Percentiles rank a stretch among this genome's conserved stretches.
These are phyloP conservation scores for Fonsecaea pedrosoi DNA, from an alignment of 2,329 filamentous ascomycete genomes.

Conservation along the genomic window DNA sequence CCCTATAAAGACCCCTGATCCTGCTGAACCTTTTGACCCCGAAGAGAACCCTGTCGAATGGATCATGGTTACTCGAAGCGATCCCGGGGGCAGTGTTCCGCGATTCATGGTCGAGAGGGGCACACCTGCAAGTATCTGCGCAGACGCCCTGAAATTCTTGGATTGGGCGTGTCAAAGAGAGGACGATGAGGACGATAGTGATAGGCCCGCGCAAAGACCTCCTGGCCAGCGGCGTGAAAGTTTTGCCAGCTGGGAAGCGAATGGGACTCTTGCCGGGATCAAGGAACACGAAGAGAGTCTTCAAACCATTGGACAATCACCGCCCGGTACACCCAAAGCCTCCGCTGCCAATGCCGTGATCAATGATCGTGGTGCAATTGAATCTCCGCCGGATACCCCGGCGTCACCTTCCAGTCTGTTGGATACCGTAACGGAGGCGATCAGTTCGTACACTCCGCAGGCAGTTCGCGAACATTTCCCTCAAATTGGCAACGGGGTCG, in stretches of 20 bases:
- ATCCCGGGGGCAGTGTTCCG: slow-evolving; percentile 86
- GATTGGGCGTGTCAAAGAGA: slow-evolving; percentile 72
- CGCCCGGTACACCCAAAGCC: slow-evolving; percentile 24
- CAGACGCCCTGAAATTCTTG: slow-evolving; percentile 80
- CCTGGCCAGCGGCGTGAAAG: slow-evolving; percentile 31
- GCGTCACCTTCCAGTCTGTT: slow-evolving; percentile 25
- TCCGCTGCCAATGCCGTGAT: slow-evolving; percentile 9
- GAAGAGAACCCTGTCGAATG: slow-evolving; percentile 77
- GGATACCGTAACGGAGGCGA: slow-evolving; percentile 45
- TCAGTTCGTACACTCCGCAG: slow-evolving; percentile 61
- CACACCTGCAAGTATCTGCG: slow-evolving; percentile 79
- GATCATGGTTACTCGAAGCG: slow-evolving; percentile 90
- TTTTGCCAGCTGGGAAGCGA: slow-evolving; percentile 40
- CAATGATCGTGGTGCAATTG: not conserved
- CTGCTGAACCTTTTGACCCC: slow-evolving; percentile 47
- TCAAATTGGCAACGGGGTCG: slow-evolving; percentile 11
- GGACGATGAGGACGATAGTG: slow-evolving; percentile 48
- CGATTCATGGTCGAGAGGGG: slow-evolving; percentile 90
- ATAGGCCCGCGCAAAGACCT: slow-evolving; percentile 25
- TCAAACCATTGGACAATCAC: slow-evolving; percentile 20
- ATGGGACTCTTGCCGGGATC: slow-evolving; percentile 40
- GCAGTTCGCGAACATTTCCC: slow-evolving; percentile 53
- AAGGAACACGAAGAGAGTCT: slow-evolving; percentile 33
- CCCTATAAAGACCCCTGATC: slow-evolving; percentile 16
- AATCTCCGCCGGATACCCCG: slow-evolving; percentile 12